phyloP scores from a whole-genome alignment of 768 basidiomycete genomes.

The Suillus alpinus region DNA sequence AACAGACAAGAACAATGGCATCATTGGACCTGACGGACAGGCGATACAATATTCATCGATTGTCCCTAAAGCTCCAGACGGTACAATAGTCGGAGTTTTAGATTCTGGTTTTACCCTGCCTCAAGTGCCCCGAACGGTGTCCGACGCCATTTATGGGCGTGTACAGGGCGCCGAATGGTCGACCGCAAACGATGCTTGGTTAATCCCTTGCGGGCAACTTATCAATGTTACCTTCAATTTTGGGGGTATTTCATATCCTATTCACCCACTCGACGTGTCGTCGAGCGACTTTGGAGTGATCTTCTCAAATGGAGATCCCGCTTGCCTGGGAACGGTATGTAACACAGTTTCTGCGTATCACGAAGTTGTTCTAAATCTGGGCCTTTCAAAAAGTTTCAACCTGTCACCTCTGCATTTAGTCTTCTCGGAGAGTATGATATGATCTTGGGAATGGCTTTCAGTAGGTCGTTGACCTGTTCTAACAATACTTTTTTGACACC shows the following conservation, averaged over 20 bases:
- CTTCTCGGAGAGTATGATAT: conserved; percentile 76
- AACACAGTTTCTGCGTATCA: background rate
- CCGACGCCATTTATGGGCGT: conserved; percentile 79
- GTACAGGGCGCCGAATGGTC: conserved; percentile 73
- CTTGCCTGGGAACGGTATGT: conserved; percentile 70
- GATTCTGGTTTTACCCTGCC: conserved; percentile 73
- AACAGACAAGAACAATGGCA: conserved; percentile 60
- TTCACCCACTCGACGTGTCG: conserved; percentile 72
- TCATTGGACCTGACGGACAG: conserved; percentile 76
- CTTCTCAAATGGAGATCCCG: conserved; percentile 44
- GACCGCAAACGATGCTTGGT: conserved; percentile 55
- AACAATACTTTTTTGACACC: background rate
- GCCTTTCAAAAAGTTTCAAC: conserved; percentile 59
- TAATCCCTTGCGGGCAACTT: conserved; percentile 69
- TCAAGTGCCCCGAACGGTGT: conserved; percentile 70
- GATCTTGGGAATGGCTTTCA: conserved; percentile 79
- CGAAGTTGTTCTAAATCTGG: conserved; percentile 4
- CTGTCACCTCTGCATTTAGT: conserved; percentile 78
- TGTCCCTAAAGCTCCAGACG: conserved; percentile 62
- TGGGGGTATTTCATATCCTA: conserved; percentile 62
- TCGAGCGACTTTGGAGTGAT: conserved; percentile 52
- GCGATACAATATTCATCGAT: conserved; percentile 60
- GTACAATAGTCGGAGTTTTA: conserved; percentile 68
- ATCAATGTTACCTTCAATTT: conserved; percentile 72
- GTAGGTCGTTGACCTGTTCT: conserved; percentile 38